Evolutionary conservation across 768 basidiomycete species (phyloP).

Genomic region (Termitomyces sp.): DNA sequence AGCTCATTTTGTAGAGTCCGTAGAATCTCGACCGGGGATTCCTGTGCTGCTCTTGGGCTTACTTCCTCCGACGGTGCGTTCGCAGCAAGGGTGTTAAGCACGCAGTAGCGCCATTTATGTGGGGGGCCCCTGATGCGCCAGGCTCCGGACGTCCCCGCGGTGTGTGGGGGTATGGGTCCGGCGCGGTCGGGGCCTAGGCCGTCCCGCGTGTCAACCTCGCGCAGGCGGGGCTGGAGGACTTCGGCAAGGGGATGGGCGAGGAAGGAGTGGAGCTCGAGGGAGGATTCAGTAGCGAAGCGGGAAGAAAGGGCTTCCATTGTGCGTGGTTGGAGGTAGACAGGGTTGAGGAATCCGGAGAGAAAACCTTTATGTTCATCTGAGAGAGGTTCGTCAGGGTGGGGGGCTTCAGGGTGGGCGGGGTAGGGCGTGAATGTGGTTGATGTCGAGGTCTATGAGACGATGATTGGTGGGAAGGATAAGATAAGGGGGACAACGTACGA

Average conservation of each 20-base stretch:
- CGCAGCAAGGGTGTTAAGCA: slow-evolving; percentile 37
- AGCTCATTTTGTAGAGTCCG: slow-evolving; percentile 70
- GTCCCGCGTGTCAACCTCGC: slow-evolving; percentile 58
- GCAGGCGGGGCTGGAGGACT: slow-evolving; percentile 59
- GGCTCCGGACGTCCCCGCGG: slow-evolving; percentile 45
- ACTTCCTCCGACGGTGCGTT: slow-evolving; percentile 38
- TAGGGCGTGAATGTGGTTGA: slow-evolving; percentile 56
- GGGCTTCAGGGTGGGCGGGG: slow-evolving; percentile 38
- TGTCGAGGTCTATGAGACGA: slow-evolving; percentile 45
- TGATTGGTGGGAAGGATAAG: slow-evolving; percentile 2
- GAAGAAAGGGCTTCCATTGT: slow-evolving; percentile 75
- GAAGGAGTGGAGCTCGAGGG: slow-evolving; percentile 85
- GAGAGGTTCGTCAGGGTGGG: slow-evolving; percentile 46
- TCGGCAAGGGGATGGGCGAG: slow-evolving; percentile 63
- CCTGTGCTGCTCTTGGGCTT: slow-evolving; percentile 45
- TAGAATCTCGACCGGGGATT: slow-evolving; percentile 53
- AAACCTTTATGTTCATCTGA: slow-evolving; percentile 58
- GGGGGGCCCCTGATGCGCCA: slow-evolving; percentile 86
- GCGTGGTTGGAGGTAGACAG: slow-evolving; percentile 79
- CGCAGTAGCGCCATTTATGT: slow-evolving; percentile 91
- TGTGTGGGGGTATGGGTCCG: slow-evolving; percentile 59
- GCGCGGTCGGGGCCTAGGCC: slow-evolving; percentile 51
- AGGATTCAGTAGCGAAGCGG: slow-evolving; percentile 83
- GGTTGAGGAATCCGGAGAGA: slow-evolving; percentile 82
- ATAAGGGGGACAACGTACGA: slow-evolving; percentile 49